Conservation (phyloP, 2,329 filamentous ascomycete species). For the Coniochaeta prunicola region DNA sequence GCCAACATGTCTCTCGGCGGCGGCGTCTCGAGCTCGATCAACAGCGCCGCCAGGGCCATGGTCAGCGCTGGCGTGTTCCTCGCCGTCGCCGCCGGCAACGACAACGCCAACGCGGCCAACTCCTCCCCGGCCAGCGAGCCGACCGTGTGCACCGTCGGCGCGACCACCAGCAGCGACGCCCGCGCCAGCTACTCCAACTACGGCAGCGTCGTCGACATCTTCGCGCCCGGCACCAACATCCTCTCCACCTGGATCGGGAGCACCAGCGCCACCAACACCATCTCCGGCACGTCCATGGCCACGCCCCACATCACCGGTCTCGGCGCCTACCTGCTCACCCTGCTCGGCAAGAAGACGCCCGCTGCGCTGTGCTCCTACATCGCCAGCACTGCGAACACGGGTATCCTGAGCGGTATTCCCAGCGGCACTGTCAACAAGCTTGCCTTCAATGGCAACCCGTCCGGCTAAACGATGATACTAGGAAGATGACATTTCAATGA, state of each 20-base stretch:
- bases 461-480: slow-evolving; percentile 9
- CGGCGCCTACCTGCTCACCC: slow-evolving; percentile 32
- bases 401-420: slow-evolving; percentile 31
- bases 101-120: slow-evolving; percentile 31
- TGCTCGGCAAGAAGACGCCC: slow-evolving; percentile 32
- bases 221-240: slow-evolving; percentile 40
- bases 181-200: slow-evolving; percentile 45
- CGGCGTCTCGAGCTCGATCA: slow-evolving; percentile 34
- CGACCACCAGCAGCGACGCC: slow-evolving; percentile 30
- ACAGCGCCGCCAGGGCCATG: slow-evolving; percentile 40
- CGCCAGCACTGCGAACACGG: slow-evolving; percentile 30
- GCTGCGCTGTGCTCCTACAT: slow-evolving; percentile 40
- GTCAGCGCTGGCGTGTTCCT: slow-evolving; percentile 41
- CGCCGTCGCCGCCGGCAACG: slow-evolving; percentile 50
- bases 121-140: slow-evolving; percentile 41
- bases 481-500: no score
- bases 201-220: slow-evolving; percentile 40
- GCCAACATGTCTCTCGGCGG: slow-evolving; percentile 53
- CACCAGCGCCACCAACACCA: slow-evolving; percentile 28
- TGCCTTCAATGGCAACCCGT: slow-evolving; percentile 45
- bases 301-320: slow-evolving; percentile 26
- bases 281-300: slow-evolving; percentile 40
- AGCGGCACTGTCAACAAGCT: slow-evolving; percentile 42
- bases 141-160: slow-evolving; percentile 45
- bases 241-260: slow-evolving; percentile 40